These are phyloP conservation scores for Favolaschia claudopus DNA, from an alignment of 768 basidiomycete species.

Conservation along the genomic window DNA sequence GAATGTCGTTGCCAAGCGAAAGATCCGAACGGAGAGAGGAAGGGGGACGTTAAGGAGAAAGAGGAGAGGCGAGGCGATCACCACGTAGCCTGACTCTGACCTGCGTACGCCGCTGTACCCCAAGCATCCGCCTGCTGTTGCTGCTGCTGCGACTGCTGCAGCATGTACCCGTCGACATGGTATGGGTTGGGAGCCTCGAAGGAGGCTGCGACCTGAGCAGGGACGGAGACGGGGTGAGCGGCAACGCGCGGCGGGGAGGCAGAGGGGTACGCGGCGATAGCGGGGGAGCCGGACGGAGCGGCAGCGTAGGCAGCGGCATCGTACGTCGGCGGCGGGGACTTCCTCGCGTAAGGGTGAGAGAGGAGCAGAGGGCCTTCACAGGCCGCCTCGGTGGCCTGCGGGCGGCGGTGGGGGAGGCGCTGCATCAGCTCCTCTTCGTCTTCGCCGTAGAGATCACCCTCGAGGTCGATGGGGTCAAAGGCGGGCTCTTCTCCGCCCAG, in stretches of 20 bases:
- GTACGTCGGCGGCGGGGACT: background rate
- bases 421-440: constrained; percentile 24
- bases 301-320: background rate
- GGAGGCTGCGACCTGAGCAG: constrained; percentile 13
- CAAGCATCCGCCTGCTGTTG: constrained; percentile 11
- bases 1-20: too few species aligned
- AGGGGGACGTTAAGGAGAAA: background rate
- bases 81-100: background rate
- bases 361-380: constrained; percentile 24
- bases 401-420: background rate
- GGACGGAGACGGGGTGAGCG: background rate
- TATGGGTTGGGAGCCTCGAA: constrained; percentile 9
- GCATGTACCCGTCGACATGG: background rate
- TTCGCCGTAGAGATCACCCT: constrained; percentile 41
- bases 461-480: constrained; percentile 49
- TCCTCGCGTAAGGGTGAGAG: constrained; percentile 14
- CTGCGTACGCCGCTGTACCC: constrained; percentile 4
- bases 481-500: constrained; percentile 57
- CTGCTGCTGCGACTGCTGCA: too few species aligned
- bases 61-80: background rate
- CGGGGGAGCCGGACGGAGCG: background rate
- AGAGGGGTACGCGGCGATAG: background rate
- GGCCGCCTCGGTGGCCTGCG: constrained; percentile 4
- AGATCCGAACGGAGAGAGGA: background rate
- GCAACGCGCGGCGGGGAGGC: background rate